A percentile compares a stretch with the other conserved stretches of the same genome.
phyloP scores from a whole-genome alignment of 1,139 yeast genomes.

The Lodderomyces margitis region DNA sequence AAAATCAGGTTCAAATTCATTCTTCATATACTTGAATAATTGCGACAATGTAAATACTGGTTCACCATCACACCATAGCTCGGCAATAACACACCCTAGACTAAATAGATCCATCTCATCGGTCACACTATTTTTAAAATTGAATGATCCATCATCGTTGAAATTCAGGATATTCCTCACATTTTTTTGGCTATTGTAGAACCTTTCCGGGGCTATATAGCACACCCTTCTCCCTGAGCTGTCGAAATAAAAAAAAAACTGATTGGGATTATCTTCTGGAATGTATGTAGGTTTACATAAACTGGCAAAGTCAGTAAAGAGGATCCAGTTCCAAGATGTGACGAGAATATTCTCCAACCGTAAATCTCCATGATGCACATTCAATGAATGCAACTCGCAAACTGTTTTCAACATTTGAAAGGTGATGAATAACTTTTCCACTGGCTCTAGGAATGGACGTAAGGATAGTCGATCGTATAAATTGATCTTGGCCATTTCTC shows the following conservation, averaged over 20 bases:
- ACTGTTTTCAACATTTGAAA: slow-evolving; percentile 72
- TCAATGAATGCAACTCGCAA: slow-evolving; percentile 58
- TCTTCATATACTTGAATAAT: slow-evolving; percentile 73
- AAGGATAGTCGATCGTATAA: slow-evolving; percentile 84
- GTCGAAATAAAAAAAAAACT: slow-evolving; percentile 88
- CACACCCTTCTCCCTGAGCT: slow-evolving; percentile 84
- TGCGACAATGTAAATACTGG: slow-evolving; percentile 86
- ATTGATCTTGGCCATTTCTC: slow-evolving; percentile 78
- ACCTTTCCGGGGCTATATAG: slow-evolving; percentile 93
- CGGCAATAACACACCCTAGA: slow-evolving; percentile 90
- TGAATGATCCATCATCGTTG: slow-evolving; percentile 29
- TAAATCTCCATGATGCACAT: slow-evolving; percentile 83
- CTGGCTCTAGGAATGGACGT: slow-evolving; percentile 78
- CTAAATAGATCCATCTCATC: slow-evolving; percentile 85
- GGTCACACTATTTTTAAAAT: slow-evolving; percentile 39
- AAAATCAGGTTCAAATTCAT: slow-evolving; percentile 64
- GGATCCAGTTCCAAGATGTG: slow-evolving; percentile 87
- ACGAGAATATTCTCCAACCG: slow-evolving; percentile 86
- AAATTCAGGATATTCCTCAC: slow-evolving; percentile 18
- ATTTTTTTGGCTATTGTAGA: slow-evolving; percentile 37
- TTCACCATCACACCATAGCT: slow-evolving; percentile 80
- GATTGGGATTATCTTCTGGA: slow-evolving; percentile 96
- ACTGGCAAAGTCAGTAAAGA: slow-evolving; percentile 79
- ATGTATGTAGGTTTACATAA: slow-evolving; percentile 74
- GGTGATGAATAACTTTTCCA: slow-evolving; percentile 81